phyloP scores from a whole-genome alignment of 2,329 filamentous ascomycete genomes.

The Coniosporium tulheliwenetii region DNA sequence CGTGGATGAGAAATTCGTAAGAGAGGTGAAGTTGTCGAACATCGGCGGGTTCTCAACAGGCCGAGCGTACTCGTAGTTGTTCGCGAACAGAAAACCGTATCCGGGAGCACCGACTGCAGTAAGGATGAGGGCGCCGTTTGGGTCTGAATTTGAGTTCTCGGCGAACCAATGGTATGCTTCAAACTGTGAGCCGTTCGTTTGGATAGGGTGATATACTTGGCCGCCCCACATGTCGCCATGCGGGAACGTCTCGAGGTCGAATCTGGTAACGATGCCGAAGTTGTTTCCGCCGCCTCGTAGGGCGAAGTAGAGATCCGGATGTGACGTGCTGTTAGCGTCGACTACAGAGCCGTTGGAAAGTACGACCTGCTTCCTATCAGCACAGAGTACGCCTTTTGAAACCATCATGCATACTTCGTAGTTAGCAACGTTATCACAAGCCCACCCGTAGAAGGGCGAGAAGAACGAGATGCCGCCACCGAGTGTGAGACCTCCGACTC shows the following conservation, averaged over 20 bases:
- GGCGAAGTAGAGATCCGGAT: constrained; percentile 10
- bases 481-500: constrained; percentile 12
- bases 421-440: constrained; percentile 13
- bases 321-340: constrained; percentile 7
- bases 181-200: too few relatives aligned
- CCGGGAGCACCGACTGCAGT: too few relatives aligned
- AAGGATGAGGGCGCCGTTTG: too few relatives aligned
- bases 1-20: too few relatives aligned
- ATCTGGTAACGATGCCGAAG: constrained; percentile 13
- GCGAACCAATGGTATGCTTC: too few relatives aligned
- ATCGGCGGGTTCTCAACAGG: too few relatives aligned
- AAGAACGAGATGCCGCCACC: constrained; percentile 16
- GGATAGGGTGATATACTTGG: not conserved
- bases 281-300: constrained; percentile 11
- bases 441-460: constrained; percentile 10
- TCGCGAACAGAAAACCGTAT: too few relatives aligned
- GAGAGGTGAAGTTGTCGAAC: too few relatives aligned
- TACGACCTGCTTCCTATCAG: constrained; percentile 3
- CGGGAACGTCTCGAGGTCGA: constrained; percentile 9
- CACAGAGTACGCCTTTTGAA: too few relatives aligned
- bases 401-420: constrained; percentile 6
- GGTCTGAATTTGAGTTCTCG: too few relatives aligned
- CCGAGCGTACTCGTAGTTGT: too few relatives aligned
- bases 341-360: constrained; percentile 9
- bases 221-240: not conserved